A percentile compares a stretch with the other conserved stretches of the same genome.
These are phyloP conservation scores for Cicer pinnatifidum DNA, from an alignment of 306 rosid genomes.

Conservation along the genomic window DNA sequence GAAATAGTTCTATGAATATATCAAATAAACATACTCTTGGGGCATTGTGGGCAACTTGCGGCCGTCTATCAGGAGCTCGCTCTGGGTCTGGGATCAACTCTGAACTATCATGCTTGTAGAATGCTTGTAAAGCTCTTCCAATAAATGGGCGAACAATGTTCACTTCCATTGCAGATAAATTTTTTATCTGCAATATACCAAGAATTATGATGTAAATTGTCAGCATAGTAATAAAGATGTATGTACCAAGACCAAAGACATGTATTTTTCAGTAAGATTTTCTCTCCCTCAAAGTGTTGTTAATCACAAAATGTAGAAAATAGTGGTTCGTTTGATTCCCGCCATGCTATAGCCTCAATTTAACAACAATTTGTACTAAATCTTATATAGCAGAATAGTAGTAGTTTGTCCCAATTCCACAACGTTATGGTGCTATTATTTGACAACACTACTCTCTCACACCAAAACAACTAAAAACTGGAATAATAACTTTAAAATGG, in stretches of 20 bases:
- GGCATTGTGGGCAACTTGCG: slow-evolving; percentile 65
- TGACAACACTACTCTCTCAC: background rate
- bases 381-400: too few species aligned
- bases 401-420: too few species aligned
- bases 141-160: slow-evolving; percentile 94
- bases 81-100: slow-evolving; percentile 87
- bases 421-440: too few species aligned
- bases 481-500: slow-evolving; percentile 18
- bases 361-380: too few species aligned
- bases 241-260: slow-evolving; percentile 20
- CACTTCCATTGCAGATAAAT: slow-evolving; percentile 97
- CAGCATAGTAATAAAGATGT: slow-evolving; percentile 17
- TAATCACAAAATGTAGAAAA: too few species aligned
- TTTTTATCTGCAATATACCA: slow-evolving; percentile 65
- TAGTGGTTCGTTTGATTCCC: too few species aligned
- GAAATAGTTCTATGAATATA: background rate
- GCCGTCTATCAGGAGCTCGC: slow-evolving; percentile 64
- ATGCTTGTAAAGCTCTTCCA: slow-evolving; percentile 85
- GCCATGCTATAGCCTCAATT: too few species aligned
- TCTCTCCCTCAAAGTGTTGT: background rate
- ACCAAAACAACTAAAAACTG: slow-evolving; percentile 18
- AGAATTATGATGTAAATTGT: slow-evolving; percentile 30
- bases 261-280: background rate
- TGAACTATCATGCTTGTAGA: slow-evolving; percentile 88
- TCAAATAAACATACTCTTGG: slow-evolving; percentile 72